These are phyloP conservation scores for Pythium volutum DNA, from an alignment of 352 stramenopile species.

Conservation along the genomic window DNA sequence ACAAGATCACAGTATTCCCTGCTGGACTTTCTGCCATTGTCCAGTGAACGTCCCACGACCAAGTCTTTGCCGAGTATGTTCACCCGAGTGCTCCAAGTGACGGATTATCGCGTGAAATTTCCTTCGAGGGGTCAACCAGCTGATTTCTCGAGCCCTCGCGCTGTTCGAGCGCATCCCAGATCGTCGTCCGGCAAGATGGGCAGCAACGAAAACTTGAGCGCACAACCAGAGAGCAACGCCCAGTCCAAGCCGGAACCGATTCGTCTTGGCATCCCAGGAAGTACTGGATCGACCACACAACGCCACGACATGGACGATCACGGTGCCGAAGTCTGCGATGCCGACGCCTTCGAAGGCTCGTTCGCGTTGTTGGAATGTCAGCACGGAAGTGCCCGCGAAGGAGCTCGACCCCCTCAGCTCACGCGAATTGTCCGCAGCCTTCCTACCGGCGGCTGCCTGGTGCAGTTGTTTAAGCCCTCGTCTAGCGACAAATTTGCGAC, in stretches of 20 bases:
- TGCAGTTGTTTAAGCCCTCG: slow-evolving; percentile 35
- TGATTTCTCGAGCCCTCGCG: not conserved
- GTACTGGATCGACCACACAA: not conserved
- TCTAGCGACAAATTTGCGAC: not conserved
- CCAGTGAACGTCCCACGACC: slow-evolving; percentile 21
- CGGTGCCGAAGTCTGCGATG: no score
- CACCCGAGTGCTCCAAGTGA: slow-evolving; percentile 15
- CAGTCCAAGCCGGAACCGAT: not conserved
- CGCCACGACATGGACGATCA: not conserved
- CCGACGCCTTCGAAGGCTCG: not conserved
- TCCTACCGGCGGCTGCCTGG: slow-evolving; percentile 30
- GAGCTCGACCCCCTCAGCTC: slow-evolving; percentile 30
- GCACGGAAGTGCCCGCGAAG: slow-evolving; percentile 5
- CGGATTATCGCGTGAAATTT: slow-evolving; percentile 2
- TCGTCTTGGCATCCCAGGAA: not conserved
- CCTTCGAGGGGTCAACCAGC: not conserved
- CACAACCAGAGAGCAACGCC: not conserved
- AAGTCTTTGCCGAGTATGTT: slow-evolving; percentile 37
- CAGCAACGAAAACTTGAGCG: not conserved
- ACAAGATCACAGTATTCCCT: not conserved
- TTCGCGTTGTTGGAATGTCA: not conserved
- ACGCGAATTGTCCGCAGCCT: slow-evolving; percentile 30
- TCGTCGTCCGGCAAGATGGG: not conserved
- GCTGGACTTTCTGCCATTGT: not conserved
- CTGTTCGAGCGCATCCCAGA: not conserved